Conservation (phyloP, 148 eudicot species). For the Rhododendron henanense region DNA sequence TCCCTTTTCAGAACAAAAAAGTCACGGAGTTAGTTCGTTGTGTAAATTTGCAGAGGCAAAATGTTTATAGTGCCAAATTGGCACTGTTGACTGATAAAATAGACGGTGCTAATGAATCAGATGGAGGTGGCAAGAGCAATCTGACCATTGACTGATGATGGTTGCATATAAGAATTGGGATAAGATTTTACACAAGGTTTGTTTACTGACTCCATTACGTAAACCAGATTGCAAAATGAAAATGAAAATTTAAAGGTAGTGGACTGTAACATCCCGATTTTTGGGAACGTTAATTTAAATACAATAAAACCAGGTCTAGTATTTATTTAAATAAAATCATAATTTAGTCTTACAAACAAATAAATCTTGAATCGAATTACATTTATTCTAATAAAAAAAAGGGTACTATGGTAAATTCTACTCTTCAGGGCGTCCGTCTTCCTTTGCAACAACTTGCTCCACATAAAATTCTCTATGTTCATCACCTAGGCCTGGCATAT, state of each 20-base stretch:
- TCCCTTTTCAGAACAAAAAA: background rate
- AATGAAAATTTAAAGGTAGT: background rate
- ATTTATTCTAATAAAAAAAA: too few relatives aligned
- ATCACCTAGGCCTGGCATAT: too few relatives aligned
- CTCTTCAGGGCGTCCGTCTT: too few relatives aligned
- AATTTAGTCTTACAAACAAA: too few relatives aligned
- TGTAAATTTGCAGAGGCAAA: constrained; percentile 54
- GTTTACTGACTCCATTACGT: background rate
- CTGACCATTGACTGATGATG: constrained; percentile 91
- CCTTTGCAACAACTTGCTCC: too few relatives aligned
- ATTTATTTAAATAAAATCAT: too few relatives aligned
- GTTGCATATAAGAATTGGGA: constrained; percentile 89
- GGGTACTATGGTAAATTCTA: too few relatives aligned
- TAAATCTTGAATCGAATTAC: too few relatives aligned
- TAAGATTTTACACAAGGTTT: constrained; percentile 63
- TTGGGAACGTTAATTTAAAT: too few relatives aligned
- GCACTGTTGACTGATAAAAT: constrained; percentile 60
- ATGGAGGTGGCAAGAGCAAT: constrained; percentile 44
- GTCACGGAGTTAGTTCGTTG: background rate
- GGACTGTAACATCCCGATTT: too few relatives aligned
- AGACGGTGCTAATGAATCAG: constrained; percentile 43
- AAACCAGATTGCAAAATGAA: background rate
- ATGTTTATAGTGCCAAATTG: constrained; percentile 71
- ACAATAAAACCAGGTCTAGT: too few relatives aligned
- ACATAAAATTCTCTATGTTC: too few relatives aligned